Base-by-base conservation (phyloP, 2,329 filamentous ascomycete species). In the Diaporthe sp. region DNA sequence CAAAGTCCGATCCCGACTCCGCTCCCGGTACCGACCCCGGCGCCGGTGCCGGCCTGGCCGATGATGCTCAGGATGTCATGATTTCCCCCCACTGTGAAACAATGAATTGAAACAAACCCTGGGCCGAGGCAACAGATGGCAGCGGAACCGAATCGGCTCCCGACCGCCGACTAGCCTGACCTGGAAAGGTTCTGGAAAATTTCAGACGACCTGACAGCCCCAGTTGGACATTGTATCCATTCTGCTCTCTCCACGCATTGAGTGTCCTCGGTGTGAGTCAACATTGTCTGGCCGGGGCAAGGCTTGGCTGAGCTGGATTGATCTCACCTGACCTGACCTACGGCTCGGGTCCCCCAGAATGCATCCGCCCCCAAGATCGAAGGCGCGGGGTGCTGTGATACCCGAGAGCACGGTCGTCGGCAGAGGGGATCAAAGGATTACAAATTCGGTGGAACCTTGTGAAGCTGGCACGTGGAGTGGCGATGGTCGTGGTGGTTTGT, bases 111-210 rank as follows among this genome's bases (percentile, higher is more conserved):
- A 53, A 68, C n/a, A 51, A 25, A 7, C 2, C n/a, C 12, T 39
- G 47, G 32, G 63, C 63, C 63, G 63, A 68, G 63, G 63, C 47
- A 68, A 27, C 8, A 37, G 4, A 9, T 1, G 2, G 22, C 44
- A 27, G 15, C 44, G 44, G 44, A 27, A 51, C 63, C 63, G 44
- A 66, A 35, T 27, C 63, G 63, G 44, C 13, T 12, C 30, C 63
- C 63, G 63, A 8, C 22, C 30, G 17, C 63, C 63, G 47, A 10
- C 63, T 37, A 50, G 42, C 61, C 42, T 50, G 25, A 30, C 61
- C 42, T n/a, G 61, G 61, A 47, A 66, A 51, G 42, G 59, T 50
- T 65, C 59, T 65, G 42, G 27, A 65, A 65, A 65, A 65, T 35
- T 35, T 65, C 59, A 42, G 37, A 39, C 58, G 19, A 22, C 37